Percentiles rank a stretch among this genome's conserved stretches.
Conservation (phyloP, 1,284 basidiomycete genomes). For the Boletus sp. region DNA sequence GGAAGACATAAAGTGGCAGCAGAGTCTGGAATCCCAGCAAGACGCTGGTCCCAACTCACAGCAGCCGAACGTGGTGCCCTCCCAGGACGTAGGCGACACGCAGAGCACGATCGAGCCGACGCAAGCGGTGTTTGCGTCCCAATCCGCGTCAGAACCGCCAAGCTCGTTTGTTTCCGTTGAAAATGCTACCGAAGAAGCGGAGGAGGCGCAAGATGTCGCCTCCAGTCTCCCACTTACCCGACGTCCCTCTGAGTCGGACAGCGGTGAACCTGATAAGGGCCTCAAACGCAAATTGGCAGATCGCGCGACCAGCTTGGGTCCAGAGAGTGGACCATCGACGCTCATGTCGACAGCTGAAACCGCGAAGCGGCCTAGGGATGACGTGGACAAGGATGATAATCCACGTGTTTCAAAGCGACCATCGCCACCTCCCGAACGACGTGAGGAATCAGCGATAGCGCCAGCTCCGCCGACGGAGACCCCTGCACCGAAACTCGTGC, state of each 20-base stretch:
- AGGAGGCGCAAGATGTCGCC: constrained; percentile 23
- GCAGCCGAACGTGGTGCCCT: constrained; percentile 2
- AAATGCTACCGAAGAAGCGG: constrained; percentile 21
- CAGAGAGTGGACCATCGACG: constrained; percentile 22
- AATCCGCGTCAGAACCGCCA: constrained; percentile 9
- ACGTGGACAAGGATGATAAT: constrained; percentile 33
- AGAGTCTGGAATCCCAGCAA: constrained; percentile 22
- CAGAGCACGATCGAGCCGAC: constrained; percentile 13
- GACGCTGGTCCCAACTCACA: constrained; percentile 9
- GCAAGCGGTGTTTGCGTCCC: constrained; percentile 16
- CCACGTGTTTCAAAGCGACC: constrained; percentile 57
- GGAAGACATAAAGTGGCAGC: constrained; percentile 69
- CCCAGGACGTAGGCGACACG: constrained; percentile 15
- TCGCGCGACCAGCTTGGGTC: constrained; percentile 38
- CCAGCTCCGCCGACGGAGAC: constrained; percentile 20
- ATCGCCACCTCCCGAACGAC: constrained; percentile 62
- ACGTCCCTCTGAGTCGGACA: constrained; percentile 29
- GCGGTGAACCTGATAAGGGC: constrained; percentile 49
- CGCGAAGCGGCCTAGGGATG: constrained; percentile 34
- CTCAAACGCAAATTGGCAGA: constrained; percentile 61
- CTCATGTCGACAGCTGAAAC: constrained; percentile 17
- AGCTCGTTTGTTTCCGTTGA: constrained; percentile 22
- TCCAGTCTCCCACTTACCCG: constrained; percentile 33
- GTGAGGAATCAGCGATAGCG: constrained; percentile 25
- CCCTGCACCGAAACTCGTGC: constrained; percentile 46